These are phyloP conservation scores for Malassezia nana DNA, from an alignment of 1,284 basidiomycete genomes.

Conservation along the genomic window DNA sequence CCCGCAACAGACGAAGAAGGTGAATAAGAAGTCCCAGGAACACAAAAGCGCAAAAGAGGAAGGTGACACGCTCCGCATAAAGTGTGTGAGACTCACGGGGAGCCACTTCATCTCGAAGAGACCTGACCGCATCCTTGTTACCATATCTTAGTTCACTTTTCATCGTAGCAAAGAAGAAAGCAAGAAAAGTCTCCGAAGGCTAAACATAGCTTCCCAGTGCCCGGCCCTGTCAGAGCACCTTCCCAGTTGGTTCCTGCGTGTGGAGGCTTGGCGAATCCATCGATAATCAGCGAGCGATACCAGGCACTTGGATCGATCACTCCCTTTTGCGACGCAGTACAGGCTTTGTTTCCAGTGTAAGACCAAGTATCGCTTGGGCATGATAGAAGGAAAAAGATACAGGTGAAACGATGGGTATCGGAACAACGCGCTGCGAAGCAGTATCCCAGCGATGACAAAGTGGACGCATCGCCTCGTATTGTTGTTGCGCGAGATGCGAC, in stretches of 20 bases:
- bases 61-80: slow-evolving; percentile 1
- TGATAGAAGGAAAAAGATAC: background rate
- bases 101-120: background rate
- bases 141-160: background rate
- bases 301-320: too few relatives aligned
- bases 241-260: too few relatives aligned
- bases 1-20: background rate
- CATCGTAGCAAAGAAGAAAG: background rate
- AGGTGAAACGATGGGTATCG: background rate
- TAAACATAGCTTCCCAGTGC: too few relatives aligned
- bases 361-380: background rate
- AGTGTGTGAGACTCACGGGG: background rate
- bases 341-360: too few relatives aligned
- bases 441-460: background rate
- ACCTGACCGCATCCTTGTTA: background rate
- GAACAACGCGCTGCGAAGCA: background rate
- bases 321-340: too few relatives aligned
- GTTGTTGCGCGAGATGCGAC: background rate
- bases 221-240: too few relatives aligned
- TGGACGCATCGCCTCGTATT: background rate
- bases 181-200: background rate
- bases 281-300: too few relatives aligned
- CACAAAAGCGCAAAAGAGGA: slow-evolving; percentile 1
- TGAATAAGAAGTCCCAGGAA: slow-evolving; percentile 3
- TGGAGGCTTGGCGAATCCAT: too few relatives aligned